Evolutionary conservation across 257 asterid species (phyloP).

Genomic region (Nicotiana attenuata): DNA sequence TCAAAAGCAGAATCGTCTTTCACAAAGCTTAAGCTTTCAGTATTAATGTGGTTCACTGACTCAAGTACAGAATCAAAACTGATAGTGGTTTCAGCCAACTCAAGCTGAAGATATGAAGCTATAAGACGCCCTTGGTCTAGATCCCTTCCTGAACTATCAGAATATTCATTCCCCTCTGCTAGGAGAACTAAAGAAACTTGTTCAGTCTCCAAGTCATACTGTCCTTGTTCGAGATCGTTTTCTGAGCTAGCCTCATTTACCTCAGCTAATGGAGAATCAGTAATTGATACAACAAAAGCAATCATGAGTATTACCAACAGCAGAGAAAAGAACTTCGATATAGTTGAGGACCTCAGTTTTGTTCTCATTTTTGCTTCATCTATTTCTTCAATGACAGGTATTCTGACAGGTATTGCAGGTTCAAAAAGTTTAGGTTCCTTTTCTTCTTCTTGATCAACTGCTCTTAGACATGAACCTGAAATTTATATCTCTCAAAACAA

Average conservation of each 20-base stretch:
- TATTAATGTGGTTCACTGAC: conserved; percentile 6
- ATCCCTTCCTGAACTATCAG: conserved; percentile 14
- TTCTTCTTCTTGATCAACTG: neutral
- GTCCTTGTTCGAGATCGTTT: neutral
- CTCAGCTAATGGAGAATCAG: conserved; percentile 20
- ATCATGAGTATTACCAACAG: conserved; percentile 32
- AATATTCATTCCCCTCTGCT: conserved; percentile 4
- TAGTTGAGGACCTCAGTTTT: conserved; percentile 26
- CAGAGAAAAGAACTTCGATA: conserved; percentile 30
- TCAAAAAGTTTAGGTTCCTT: conserved; percentile 11
- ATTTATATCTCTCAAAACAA: too few species aligned
- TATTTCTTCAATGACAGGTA: conserved; percentile 12
- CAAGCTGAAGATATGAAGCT: conserved; percentile 9
- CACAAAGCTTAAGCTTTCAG: conserved; percentile 4
- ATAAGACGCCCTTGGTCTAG: neutral
- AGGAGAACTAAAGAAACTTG: neutral
- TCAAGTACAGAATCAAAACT: conserved; percentile 15
- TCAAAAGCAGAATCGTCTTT: conserved; percentile 2
- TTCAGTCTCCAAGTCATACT: neutral
- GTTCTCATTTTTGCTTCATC: conserved; percentile 18
- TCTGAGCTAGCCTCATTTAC: neutral
- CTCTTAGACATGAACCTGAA: too few species aligned
- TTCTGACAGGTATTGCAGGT: too few species aligned
- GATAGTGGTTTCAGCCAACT: conserved; percentile 1
- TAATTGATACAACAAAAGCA: conserved; percentile 31